Conservation (phyloP, 108 stramenopile species). For the Fragilariopsis cylindrus region DNA sequence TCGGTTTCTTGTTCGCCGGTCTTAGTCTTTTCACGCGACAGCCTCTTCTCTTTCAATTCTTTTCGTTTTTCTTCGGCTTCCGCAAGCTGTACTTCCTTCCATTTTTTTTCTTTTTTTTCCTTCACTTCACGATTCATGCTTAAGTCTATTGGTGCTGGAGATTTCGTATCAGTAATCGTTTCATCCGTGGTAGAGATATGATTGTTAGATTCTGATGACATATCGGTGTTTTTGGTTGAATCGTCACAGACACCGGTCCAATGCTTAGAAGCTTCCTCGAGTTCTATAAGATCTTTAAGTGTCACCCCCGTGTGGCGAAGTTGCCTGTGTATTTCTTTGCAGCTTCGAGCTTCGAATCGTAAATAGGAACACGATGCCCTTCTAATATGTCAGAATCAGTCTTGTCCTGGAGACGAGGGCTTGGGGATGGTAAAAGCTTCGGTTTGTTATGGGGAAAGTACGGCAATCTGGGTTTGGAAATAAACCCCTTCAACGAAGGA, state of each 20-base stretch:
- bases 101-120: constrained; percentile 34
- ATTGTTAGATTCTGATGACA: too few species aligned
- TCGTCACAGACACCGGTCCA: constrained; percentile 12
- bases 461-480: constrained; percentile 13
- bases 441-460: constrained; percentile 24
- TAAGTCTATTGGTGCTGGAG: not conserved
- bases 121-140: constrained; percentile 34
- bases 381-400: not conserved
- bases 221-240: constrained; percentile 10
- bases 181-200: constrained; percentile 9
- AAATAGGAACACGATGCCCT: not conserved
- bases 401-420: not conserved
- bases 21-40: constrained; percentile 4
- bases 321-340: constrained; percentile 19
- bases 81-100: constrained; percentile 24
- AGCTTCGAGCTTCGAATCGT: constrained; percentile 7
- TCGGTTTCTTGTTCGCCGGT: constrained; percentile 15
- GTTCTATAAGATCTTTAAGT: constrained; percentile 6
- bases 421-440: constrained; percentile 11
- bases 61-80: constrained; percentile 29
- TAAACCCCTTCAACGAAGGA: not conserved
- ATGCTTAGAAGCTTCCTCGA: constrained; percentile 23
- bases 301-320: constrained; percentile 23
- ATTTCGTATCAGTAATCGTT: constrained; percentile 3
- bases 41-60: constrained; percentile 16